phyloP scores from a whole-genome alignment of 495 filamentous ascomycete species.

The Lasiosphaeriaceae sp. region DNA sequence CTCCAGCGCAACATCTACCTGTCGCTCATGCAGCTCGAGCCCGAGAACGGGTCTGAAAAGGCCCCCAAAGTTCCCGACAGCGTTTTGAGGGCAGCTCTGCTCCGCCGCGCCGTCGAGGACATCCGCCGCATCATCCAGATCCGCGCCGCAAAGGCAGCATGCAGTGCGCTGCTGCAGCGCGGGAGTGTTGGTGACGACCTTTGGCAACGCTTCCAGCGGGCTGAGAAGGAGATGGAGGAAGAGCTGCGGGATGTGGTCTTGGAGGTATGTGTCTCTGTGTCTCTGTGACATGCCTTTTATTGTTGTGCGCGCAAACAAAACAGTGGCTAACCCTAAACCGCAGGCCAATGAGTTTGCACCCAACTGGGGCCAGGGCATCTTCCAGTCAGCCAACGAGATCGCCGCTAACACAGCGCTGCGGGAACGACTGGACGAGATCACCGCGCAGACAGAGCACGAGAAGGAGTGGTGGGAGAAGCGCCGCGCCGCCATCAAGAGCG shows the following conservation, averaged over 20 bases:
- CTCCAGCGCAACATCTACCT: constrained; percentile 91
- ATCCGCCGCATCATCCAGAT: constrained; percentile 85
- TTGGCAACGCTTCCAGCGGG: constrained; percentile 85
- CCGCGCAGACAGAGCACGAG: constrained; percentile 63
- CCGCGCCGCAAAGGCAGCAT: constrained; percentile 76
- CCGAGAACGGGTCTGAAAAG: constrained; percentile 64
- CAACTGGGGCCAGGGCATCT: constrained; percentile 89
- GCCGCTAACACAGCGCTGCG: constrained; percentile 70
- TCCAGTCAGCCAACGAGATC: constrained; percentile 88
- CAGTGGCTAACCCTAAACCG: constrained; percentile 4
- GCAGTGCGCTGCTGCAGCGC: constrained; percentile 75
- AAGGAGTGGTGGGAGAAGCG: constrained; percentile 91
- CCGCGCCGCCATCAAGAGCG: constrained; percentile 60
- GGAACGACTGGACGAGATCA: constrained; percentile 72
- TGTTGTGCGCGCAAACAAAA: constrained; percentile 4
- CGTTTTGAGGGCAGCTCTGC: constrained; percentile 82
- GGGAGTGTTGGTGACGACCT: constrained; percentile 95
- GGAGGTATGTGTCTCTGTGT: constrained; percentile 69
- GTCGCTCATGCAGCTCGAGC: constrained; percentile 82
- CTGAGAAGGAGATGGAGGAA: constrained; percentile 97
- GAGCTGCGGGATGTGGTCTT: constrained; percentile 89
- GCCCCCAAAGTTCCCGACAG: constrained; percentile 73
- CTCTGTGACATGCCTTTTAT: not conserved
- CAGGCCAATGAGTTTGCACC: constrained; percentile 81
- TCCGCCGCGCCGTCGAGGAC: constrained; percentile 86